These are phyloP conservation scores for Trametes maxima DNA, from an alignment of 768 basidiomycete genomes.

Conservation along the genomic window DNA sequence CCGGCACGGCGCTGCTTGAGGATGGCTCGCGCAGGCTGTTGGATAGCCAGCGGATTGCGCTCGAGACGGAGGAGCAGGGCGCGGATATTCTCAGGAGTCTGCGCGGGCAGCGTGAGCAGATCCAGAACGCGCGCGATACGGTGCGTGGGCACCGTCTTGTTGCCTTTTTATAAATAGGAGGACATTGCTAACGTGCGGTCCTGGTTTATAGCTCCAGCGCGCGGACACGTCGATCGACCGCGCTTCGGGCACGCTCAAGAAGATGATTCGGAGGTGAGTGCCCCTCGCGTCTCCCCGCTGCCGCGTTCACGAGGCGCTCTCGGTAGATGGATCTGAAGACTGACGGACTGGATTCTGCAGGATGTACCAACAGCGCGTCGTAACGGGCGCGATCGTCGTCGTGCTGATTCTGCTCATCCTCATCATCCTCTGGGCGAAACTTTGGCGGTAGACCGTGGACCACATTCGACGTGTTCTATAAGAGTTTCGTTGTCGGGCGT, in stretches of 20 bases:
- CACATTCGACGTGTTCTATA: neutral
- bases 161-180: neutral
- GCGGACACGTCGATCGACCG: constrained; percentile 91
- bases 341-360: constrained; percentile 43
- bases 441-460: constrained; percentile 43
- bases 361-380: constrained; percentile 95
- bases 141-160: constrained; percentile 44
- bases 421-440: constrained; percentile 81
- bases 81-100: constrained; percentile 89
- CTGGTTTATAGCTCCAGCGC: constrained; percentile 61
- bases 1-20: constrained; percentile 76
- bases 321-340: constrained; percentile 29
- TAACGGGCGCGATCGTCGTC: constrained; percentile 84
- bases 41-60: constrained; percentile 88
- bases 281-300: constrained; percentile 1
- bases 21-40: constrained; percentile 85
- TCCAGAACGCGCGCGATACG: constrained; percentile 89
- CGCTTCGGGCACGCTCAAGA: constrained; percentile 88
- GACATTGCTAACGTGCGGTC: neutral
- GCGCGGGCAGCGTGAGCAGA: constrained; percentile 87
- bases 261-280: constrained; percentile 92
- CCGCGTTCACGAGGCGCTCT: constrained; percentile 14
- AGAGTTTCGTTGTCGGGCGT: neutral
- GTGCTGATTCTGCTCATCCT: constrained; percentile 84
- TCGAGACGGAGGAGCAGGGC: constrained; percentile 96